Conservation (phyloP, 352 stramenopile genomes). For the Globisporangium nunn region DNA sequence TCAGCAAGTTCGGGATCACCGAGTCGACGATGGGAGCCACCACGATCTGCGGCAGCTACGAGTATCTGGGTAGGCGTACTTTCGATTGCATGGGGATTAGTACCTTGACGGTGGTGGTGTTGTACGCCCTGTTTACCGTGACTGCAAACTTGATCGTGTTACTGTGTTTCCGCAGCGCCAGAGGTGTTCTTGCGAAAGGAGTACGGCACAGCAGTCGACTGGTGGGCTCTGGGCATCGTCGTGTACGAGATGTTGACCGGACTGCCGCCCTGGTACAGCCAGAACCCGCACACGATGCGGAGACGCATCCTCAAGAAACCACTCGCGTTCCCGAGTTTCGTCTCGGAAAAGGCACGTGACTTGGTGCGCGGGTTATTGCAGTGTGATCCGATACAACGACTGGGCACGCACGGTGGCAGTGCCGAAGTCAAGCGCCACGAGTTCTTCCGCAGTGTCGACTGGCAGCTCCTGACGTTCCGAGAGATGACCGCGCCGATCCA, state of each 20-base stretch:
- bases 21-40: constrained; percentile 50
- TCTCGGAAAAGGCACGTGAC: constrained; percentile 40
- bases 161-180: constrained; percentile 25
- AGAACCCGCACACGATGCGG: constrained; percentile 44
- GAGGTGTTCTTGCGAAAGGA: constrained; percentile 57
- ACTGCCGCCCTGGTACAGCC: constrained; percentile 68
- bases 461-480: constrained; percentile 55
- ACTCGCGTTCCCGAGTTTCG: constrained; percentile 44
- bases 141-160: too few relatives aligned
- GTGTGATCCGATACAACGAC: constrained; percentile 31
- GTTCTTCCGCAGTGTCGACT: constrained; percentile 66
- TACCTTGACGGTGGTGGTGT: background rate
- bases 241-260: constrained; percentile 77
- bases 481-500: constrained; percentile 55
- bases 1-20: constrained; percentile 80
- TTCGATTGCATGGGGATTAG: constrained; percentile 1
- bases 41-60: constrained; percentile 72
- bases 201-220: constrained; percentile 75
- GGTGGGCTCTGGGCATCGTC: constrained; percentile 73
- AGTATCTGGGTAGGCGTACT: constrained; percentile 55
- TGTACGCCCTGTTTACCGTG: background rate
- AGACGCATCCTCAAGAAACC: constrained; percentile 42
- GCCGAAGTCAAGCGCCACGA: constrained; percentile 46
- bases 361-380: constrained; percentile 47
- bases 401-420: constrained; percentile 45